Evolutionary conservation across 768 basidiomycete genomes (phyloP).

Genomic region (Trichaptum fuscoviolaceum): DNA sequence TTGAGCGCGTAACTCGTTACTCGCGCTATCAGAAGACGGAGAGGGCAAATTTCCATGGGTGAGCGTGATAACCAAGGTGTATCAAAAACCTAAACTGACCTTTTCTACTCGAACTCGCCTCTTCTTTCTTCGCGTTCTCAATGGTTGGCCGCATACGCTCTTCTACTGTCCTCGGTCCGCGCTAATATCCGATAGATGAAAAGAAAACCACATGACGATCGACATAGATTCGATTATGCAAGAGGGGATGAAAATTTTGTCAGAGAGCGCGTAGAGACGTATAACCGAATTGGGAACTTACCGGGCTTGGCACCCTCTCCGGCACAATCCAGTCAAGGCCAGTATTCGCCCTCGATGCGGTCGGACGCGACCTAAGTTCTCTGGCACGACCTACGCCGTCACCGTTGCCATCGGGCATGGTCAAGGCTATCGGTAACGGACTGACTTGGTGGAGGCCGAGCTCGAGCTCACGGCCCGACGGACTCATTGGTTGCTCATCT

Average conservation of each 20-base stretch:
- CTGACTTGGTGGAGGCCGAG: not conserved
- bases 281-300: not conserved
- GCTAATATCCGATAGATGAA: not conserved
- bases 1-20: slow-evolving; percentile 31
- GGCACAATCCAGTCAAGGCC: not conserved
- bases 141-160: slow-evolving; percentile 55
- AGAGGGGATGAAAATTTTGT: not conserved
- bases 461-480: not conserved
- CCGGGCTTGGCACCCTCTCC: not conserved
- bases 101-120: slow-evolving; percentile 40
- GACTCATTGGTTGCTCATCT: not conserved
- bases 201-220: not conserved
- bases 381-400: not conserved
- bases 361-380: not conserved
- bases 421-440: not conserved
- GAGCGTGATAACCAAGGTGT: slow-evolving; percentile 19
- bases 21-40: slow-evolving; percentile 21
- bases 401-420: not conserved
- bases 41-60: not conserved
- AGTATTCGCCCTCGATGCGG: not conserved
- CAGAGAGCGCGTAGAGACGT: not conserved
- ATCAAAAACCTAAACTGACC: slow-evolving; percentile 28
- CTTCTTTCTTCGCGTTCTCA: slow-evolving; percentile 38
- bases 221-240: not conserved
- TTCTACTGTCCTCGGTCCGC: slow-evolving; percentile 27